Percentiles rank a stretch among this genome's conserved stretches.
Evolutionary conservation across 805 yeast species (phyloP).

Genomic region (Kazachstania bromeliacearum): DNA sequence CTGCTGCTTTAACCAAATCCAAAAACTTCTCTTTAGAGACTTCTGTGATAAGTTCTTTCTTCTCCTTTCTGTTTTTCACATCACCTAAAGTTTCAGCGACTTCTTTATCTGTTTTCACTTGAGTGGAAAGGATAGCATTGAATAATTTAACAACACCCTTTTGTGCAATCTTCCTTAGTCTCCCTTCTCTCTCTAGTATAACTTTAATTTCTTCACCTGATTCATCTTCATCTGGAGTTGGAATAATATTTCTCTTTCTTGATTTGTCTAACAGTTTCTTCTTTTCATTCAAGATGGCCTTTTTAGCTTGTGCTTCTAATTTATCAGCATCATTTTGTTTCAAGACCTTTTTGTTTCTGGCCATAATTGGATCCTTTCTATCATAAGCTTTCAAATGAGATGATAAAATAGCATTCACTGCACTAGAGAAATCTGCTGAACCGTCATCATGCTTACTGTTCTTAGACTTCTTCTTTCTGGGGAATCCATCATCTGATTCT

Average conservation of each 20-base stretch:
- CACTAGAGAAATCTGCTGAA: slow-evolving; percentile 67
- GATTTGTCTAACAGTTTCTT: slow-evolving; percentile 55
- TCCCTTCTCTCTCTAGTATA: slow-evolving; percentile 56
- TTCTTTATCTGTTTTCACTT: slow-evolving; percentile 48
- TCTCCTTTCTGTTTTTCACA: slow-evolving; percentile 39
- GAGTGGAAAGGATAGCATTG: slow-evolving; percentile 77
- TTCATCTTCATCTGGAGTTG: slow-evolving; percentile 43
- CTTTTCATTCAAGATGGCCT: slow-evolving; percentile 61
- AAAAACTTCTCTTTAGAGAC: slow-evolving; percentile 82
- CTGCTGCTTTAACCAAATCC: slow-evolving; percentile 78
- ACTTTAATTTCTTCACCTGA: slow-evolving; percentile 37
- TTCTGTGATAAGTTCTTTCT: slow-evolving; percentile 51
- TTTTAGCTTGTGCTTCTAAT: slow-evolving; percentile 74
- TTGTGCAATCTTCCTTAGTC: slow-evolving; percentile 72
- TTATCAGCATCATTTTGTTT: slow-evolving; percentile 73
- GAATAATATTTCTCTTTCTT: slow-evolving; percentile 60
- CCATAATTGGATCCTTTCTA: slow-evolving; percentile 82
- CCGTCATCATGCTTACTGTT: slow-evolving; percentile 56
- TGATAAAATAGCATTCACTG: slow-evolving; percentile 73
- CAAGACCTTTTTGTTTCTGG: slow-evolving; percentile 62
- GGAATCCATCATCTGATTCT: slow-evolving; percentile 33
- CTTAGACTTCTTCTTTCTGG: slow-evolving; percentile 44
- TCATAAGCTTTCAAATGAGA: slow-evolving; percentile 84
- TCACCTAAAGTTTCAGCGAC: slow-evolving; percentile 37
- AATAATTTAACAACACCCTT: slow-evolving; percentile 78